Evolutionary conservation across 192 early-diverging fungal species (phyloP), one percentile per base, ranked within the genome.

Genomic region (Spizellomyces punctatus): DNA sequence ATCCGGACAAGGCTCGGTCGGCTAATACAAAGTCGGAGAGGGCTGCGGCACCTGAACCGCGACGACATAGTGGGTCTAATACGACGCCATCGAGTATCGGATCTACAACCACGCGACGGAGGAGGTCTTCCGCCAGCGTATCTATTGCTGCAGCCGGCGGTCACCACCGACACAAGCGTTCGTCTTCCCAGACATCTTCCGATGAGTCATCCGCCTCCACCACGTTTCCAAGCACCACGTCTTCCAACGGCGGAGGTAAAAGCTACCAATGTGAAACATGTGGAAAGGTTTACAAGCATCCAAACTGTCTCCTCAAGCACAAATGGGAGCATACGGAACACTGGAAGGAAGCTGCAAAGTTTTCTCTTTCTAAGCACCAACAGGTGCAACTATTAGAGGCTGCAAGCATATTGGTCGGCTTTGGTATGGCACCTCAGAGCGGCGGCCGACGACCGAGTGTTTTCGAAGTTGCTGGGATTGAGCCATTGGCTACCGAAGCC

Each of bases 381-480:
- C 89, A 90, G 63, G 89, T 90, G 6, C 86, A 88, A 54, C 54
- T 90, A 58, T 76, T 90, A 58, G 89, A 90, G 73, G 87, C 89
- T 8, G 89, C 89, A 2, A 79, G 88, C 19, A 86, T 88, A 21
- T 68, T 90, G 14, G 72, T 90, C 50, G 76, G 80, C 46, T 82
- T 87, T 80, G 79, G 80, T 41, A 21, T 60, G 56, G 62, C 42
- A 48, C 9, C 46, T 46, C 16, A 49, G 17, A 46, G 42, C 36
- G n/a, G 12, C 5, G 52, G 17, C 16, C 66, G 52, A 10, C 19
- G 50, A 41, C 47, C 66, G 17, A 61, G 59, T 17, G 59, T 61
- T 16, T 61, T 61, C 10, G 59, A 67, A 56, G 66, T 67, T 56
- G 66, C 43, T 16, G 66, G 66, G n/a, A 47, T 22, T 47, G 47